Percentiles rank a stretch among this genome's conserved stretches.
Evolutionary conservation across 768 basidiomycete species (phyloP).

Genomic region (Hydnum rufescens): DNA sequence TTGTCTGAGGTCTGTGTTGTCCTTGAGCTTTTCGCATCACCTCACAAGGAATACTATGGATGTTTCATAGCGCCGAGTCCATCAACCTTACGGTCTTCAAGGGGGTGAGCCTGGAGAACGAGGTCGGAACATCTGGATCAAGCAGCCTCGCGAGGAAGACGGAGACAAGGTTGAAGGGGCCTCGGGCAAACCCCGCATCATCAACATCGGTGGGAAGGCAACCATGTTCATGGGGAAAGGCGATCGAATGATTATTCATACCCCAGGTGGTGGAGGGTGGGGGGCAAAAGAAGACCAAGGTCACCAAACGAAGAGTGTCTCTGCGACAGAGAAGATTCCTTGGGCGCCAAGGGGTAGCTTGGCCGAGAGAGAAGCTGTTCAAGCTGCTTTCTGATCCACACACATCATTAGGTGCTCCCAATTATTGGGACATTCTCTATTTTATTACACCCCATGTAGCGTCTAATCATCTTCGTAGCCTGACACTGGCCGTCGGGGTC

Average conservation of each 20-base stretch:
- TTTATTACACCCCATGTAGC: too few relatives aligned
- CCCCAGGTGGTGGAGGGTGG: constrained; percentile 85
- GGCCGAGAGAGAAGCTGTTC: constrained; percentile 17
- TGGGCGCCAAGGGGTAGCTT: constrained; percentile 18
- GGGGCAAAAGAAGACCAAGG: constrained; percentile 22
- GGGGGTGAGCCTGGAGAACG: constrained; percentile 52
- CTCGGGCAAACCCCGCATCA: constrained; percentile 25
- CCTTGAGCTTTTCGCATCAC: not conserved
- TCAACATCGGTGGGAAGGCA: constrained; percentile 82
- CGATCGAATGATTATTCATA: constrained; percentile 61
- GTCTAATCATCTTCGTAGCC: constrained; percentile 7
- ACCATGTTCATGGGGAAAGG: constrained; percentile 78
- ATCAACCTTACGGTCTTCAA: constrained; percentile 71
- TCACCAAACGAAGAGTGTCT: constrained; percentile 11
- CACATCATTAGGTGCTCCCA: too few relatives aligned
- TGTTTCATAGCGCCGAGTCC: constrained; percentile 44
- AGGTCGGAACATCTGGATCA: constrained; percentile 76
- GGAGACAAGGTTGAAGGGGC: constrained; percentile 26
- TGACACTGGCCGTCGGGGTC: constrained; percentile 5
- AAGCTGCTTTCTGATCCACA: constrained; percentile 12
- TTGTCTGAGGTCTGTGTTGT: constrained; percentile 49
- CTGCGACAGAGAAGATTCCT: constrained; percentile 6
- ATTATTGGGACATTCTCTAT: not conserved
- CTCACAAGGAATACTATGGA: not conserved
- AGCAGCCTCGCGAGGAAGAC: constrained; percentile 14